Base-by-base conservation (phyloP, 345 rosid genomes). In the Pseudoturritis turrita region DNA sequence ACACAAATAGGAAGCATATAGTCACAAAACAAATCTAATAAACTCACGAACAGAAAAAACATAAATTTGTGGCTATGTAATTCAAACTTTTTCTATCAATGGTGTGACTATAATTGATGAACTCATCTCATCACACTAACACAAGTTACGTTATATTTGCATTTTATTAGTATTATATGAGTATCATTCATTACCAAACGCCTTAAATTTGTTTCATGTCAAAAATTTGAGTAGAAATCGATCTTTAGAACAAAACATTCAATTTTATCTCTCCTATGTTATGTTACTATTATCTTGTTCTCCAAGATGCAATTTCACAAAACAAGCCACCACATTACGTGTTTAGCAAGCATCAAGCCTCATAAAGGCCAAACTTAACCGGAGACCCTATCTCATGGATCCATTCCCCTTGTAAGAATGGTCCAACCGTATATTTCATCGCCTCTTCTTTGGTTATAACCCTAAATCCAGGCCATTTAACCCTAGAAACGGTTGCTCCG, bases 391-490 rank as follows among this genome's bases (percentile, higher is more conserved):
- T 22, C 6, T 35, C 69, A 6, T 52, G 73, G 65, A 88, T 71
- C 91, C 94, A 92, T 10, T 77, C 86, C 46, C 81, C 86, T 33
- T 82, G 83, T 57, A 88, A 65, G 82, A 94, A 91, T 6, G 80
- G 78, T 31, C 76, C 84, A 5, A 83, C 88, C 0, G 96, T 86
- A 70, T 65, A 94, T 36, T 84, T 83, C 68, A 51, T 39, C 0
- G 97, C 95, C 28, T 84, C 88, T 0, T 80, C 71, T 57, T 58
- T 83, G 4, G 41, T 69, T 18, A 90, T 56, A 39, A 76, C 71
- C 73, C 82, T 84, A 66, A 78, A 79, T 0, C 98, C 97, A 10
- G 80, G 74, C 98, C 98, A 94, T 26, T 84, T 82, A 29, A 94
- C 97, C 74, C 98, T 79, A 3, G 56, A 47, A 10, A 13, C 54